Percentiles rank a stretch among this genome's conserved stretches.
Evolutionary conservation across 1,284 basidiomycete species (phyloP).

Genomic region (Marasmius tenuissimus): DNA sequence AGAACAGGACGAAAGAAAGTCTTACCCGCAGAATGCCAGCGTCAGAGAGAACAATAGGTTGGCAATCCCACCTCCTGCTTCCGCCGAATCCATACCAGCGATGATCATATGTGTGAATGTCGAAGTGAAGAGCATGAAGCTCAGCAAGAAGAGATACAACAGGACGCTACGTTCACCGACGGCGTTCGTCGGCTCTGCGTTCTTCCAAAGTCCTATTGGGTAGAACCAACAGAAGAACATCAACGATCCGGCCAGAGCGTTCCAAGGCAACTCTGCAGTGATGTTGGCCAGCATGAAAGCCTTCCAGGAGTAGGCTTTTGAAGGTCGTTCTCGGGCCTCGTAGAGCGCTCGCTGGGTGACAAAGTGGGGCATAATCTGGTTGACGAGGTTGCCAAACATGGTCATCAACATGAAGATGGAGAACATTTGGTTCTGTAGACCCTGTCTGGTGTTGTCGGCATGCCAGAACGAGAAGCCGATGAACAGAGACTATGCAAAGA

Average conservation of each 20-base stretch:
- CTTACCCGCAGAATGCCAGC: slow-evolving; percentile 44
- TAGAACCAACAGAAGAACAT: slow-evolving; percentile 74
- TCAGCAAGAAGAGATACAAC: slow-evolving; percentile 8
- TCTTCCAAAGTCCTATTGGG: slow-evolving; percentile 60
- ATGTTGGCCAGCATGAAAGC: slow-evolving; percentile 68
- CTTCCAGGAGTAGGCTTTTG: slow-evolving; percentile 82
- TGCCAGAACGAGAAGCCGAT: slow-evolving; percentile 70
- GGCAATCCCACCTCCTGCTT: slow-evolving; percentile 34
- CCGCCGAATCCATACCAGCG: slow-evolving; percentile 36
- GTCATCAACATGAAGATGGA: slow-evolving; percentile 25
- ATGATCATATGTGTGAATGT: slow-evolving; percentile 14
- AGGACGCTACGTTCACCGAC: slow-evolving; percentile 34
- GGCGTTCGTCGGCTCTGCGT: slow-evolving; percentile 15
- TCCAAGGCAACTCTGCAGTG: slow-evolving; percentile 66
- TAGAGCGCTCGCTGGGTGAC: slow-evolving; percentile 47
- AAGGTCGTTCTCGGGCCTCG: slow-evolving; percentile 71
- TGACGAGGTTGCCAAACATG: slow-evolving; percentile 25
- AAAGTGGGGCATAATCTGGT: slow-evolving; percentile 31
- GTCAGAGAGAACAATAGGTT: slow-evolving; percentile 28
- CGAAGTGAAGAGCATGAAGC: slow-evolving; percentile 14
- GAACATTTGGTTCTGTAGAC: slow-evolving; percentile 74
- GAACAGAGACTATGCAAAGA: slow-evolving; percentile 35
- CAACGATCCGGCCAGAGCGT: slow-evolving; percentile 55
- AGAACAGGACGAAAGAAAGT: background rate
- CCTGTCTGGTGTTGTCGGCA: slow-evolving; percentile 53